phyloP scores from a whole-genome alignment of 2,329 filamentous ascomycete genomes.

The Alternaria sp. region DNA sequence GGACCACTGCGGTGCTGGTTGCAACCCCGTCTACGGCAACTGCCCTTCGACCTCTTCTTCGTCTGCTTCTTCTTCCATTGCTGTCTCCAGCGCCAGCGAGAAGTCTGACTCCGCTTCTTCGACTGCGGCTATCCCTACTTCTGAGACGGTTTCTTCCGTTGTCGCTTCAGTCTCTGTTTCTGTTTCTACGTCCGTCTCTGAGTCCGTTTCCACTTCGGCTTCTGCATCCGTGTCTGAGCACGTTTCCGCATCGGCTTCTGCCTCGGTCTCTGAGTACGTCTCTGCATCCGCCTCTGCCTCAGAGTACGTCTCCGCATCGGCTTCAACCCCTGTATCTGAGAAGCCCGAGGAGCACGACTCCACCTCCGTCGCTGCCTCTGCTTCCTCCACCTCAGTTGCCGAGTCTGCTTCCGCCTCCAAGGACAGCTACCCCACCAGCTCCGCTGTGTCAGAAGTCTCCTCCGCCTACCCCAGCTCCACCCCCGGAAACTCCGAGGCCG shows the following conservation, averaged over 20 bases:
- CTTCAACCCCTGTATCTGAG: constrained; percentile 11
- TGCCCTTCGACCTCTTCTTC: constrained; percentile 15
- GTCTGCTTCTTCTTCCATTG: background rate
- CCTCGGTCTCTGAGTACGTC: background rate
- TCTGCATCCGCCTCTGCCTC: constrained; percentile 2
- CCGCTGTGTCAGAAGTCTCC: constrained; percentile 10
- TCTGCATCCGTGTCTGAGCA: background rate
- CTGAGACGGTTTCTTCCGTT: background rate
- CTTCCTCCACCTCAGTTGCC: constrained; percentile 5
- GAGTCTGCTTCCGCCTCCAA: constrained; percentile 1
- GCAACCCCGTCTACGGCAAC: constrained; percentile 37
- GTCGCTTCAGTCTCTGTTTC: background rate
- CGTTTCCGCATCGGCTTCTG: constrained; percentile 3
- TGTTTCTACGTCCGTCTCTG: constrained; percentile 10
- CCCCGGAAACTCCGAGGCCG: background rate
- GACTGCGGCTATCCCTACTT: background rate
- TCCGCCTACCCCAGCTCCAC: constrained; percentile 5
- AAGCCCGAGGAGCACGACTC: constrained; percentile 13
- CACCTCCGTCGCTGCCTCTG: background rate
- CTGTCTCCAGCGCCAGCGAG: constrained; percentile 10
- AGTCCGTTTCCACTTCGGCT: constrained; percentile 7
- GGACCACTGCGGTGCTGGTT: constrained; percentile 38
- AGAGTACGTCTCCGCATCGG: background rate
- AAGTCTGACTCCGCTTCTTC: constrained; percentile 8
- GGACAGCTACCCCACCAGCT: constrained; percentile 12